A percentile compares a stretch with the other conserved stretches of the same genome.
phyloP scores from a whole-genome alignment of 495 filamentous ascomycete genomes.

The Wilcoxina mikolae region DNA sequence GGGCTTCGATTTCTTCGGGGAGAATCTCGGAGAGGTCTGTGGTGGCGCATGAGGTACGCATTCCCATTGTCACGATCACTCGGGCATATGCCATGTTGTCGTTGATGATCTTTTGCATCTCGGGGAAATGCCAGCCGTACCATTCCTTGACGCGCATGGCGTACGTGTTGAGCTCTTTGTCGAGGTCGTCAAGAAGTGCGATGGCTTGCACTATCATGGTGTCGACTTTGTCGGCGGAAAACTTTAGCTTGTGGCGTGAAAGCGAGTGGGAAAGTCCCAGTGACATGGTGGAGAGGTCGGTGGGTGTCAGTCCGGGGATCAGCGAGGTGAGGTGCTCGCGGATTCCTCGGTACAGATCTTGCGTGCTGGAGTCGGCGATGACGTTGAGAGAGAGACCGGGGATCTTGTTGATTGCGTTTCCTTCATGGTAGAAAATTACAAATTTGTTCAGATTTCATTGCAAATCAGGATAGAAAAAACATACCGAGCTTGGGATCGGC shows the following conservation, averaged over 20 bases:
- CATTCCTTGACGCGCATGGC: slow-evolving; percentile 99
- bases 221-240: slow-evolving; percentile 97
- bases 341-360: slow-evolving; percentile 84
- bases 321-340: slow-evolving; percentile 77
- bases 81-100: slow-evolving; percentile 92
- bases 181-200: slow-evolving; percentile 79
- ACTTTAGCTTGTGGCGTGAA: slow-evolving; percentile 96
- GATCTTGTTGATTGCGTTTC: slow-evolving; percentile 81
- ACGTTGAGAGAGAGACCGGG: slow-evolving; percentile 70
- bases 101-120: slow-evolving; percentile 90
- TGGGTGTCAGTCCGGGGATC: slow-evolving; percentile 72
- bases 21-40: slow-evolving; percentile 81
- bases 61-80: slow-evolving; percentile 74
- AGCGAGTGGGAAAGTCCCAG: slow-evolving; percentile 93
- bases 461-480: slow-evolving; percentile 14
- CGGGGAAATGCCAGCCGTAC: slow-evolving; percentile 99
- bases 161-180: slow-evolving; percentile 97
- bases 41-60: slow-evolving; percentile 58
- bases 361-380: slow-evolving; percentile 71
- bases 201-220: slow-evolving; percentile 99
- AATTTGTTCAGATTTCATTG: background rate
- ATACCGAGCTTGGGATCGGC: slow-evolving; percentile 83
- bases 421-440: slow-evolving; percentile 29
- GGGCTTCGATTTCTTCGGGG: slow-evolving; percentile 85
- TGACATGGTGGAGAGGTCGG: slow-evolving; percentile 80